Evolutionary conservation across 331 rosid species (phyloP), one percentile per base, ranked within the genome.

Genomic region (Quercus lobata): DNA sequence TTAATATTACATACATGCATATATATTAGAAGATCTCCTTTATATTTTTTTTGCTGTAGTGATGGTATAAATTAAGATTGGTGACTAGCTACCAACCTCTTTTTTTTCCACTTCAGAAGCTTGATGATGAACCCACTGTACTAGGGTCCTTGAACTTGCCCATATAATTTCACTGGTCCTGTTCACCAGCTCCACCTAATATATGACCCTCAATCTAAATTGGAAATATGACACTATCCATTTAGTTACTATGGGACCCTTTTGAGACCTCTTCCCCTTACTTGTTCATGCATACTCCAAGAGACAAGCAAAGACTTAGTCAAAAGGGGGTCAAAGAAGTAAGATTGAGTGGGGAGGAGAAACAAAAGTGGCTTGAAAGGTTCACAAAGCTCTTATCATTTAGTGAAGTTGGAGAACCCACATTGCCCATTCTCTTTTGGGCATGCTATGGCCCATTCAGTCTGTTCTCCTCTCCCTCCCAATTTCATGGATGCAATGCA

Each of bases 401-500:
- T 85, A 57, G 37, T 49, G 71, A 70, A 77, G 83, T 77, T 81
- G 81, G 86, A 89, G 87, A 90, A 63, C 86, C 90, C 84, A 88
- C 90, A 69, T 72, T 76, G 85, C 90, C 92, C 90, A 77, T 87
- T 76, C 84, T 82, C 88, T 76, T 78, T 82, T 78, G 79, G 79
- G 76, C 88, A 83, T 53, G 71, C 52, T 73, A 4, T 85, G 90
- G 90, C 88, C 97, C 97, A 88, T 86, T 86, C 73, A 80, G 79
- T 84, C 78, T 88, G 96, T 88, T 87, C n/a, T 83, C 79, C 76
- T 85, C 86, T 79, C 74, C 78, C 84, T 80, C 86, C 86, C 78
- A 89, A 72, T 76, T 83, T 81, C 86, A 86, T 86, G 87, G 92
- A 86, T 95, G 76, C 99, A 95, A 78, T 93, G 97, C 77, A 95